phyloP scores from a whole-genome alignment of 768 basidiomycete species.

The Porphyrellus cyaneotinctus region DNA sequence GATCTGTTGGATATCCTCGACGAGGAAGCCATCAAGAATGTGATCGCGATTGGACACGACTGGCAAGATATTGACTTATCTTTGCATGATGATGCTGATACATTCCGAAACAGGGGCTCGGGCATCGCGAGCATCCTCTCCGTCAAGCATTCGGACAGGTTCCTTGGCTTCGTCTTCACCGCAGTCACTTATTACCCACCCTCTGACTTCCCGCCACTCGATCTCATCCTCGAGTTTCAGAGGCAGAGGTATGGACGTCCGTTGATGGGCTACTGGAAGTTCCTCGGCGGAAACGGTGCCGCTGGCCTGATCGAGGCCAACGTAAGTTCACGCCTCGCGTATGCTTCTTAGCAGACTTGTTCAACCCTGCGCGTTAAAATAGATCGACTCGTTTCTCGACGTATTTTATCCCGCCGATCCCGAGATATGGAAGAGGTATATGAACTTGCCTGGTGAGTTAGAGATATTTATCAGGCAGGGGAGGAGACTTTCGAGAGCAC shows the following conservation, averaged over 20 bases:
- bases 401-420: conserved; percentile 35
- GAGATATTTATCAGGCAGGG: conserved; percentile 30
- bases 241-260: conserved; percentile 34
- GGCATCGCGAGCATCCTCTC: conserved; percentile 34
- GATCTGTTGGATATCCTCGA: conserved; percentile 40
- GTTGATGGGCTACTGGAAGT: conserved; percentile 41
- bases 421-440: conserved; percentile 31
- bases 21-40: conserved; percentile 29
- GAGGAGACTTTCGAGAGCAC: conserved; percentile 17
- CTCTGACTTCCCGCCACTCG: conserved; percentile 22
- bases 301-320: conserved; percentile 32
- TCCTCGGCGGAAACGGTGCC: conserved; percentile 31
- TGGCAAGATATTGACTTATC: conserved; percentile 25
- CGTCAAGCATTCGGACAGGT: conserved; percentile 37
- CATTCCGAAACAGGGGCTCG: conserved; percentile 32
- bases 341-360: not conserved
- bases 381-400: conserved; percentile 40
- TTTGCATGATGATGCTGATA: not conserved
- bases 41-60: conserved; percentile 39
- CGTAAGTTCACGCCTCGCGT: conserved; percentile 20
- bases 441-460: conserved; percentile 34
- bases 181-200: conserved; percentile 34
- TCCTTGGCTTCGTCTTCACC: conserved; percentile 38
- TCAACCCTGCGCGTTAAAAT: not conserved
- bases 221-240: conserved; percentile 24